These are phyloP conservation scores for Sechiopsis laciniata DNA, from an alignment of 306 rosid species.

Conservation along the genomic window DNA sequence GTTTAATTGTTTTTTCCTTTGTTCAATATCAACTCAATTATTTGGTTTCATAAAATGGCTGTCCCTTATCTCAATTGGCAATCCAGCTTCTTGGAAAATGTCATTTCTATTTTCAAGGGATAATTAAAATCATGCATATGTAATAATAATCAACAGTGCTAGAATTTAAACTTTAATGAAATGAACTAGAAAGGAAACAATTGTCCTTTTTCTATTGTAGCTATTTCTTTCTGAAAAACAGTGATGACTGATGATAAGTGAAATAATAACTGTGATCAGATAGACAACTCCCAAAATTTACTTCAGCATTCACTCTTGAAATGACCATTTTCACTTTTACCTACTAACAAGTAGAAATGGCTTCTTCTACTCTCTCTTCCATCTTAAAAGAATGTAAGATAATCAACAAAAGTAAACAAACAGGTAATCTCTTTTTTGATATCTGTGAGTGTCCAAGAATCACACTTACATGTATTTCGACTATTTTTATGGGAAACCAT, in stretches of 20 bases:
- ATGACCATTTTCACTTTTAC: conserved; percentile 24
- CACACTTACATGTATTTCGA: too few relatives aligned
- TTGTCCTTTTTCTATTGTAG: conserved; percentile 25
- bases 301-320: conserved; percentile 36
- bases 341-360: neutral
- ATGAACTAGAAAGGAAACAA: conserved; percentile 11
- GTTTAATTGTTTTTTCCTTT: conserved; percentile 11
- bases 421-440: neutral
- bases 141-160: neutral
- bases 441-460: too few relatives aligned
- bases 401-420: conserved; percentile 10
- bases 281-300: conserved; percentile 37
- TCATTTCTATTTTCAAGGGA: conserved; percentile 13
- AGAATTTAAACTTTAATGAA: conserved; percentile 11
- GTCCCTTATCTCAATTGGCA: conserved; percentile 20
- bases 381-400: neutral
- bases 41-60: conserved; percentile 23
- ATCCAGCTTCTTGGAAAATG: conserved; percentile 26
- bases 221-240: neutral
- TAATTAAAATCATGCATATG: neutral
- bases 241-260: conserved; percentile 15
- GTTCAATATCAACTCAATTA: conserved; percentile 21
- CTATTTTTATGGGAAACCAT: too few relatives aligned
- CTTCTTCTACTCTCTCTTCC: neutral
- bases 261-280: conserved; percentile 29